Evolutionary conservation across 768 basidiomycete genomes (phyloP), one percentile per base, ranked within the genome.

Genomic region (Kondoa malvinella): DNA sequence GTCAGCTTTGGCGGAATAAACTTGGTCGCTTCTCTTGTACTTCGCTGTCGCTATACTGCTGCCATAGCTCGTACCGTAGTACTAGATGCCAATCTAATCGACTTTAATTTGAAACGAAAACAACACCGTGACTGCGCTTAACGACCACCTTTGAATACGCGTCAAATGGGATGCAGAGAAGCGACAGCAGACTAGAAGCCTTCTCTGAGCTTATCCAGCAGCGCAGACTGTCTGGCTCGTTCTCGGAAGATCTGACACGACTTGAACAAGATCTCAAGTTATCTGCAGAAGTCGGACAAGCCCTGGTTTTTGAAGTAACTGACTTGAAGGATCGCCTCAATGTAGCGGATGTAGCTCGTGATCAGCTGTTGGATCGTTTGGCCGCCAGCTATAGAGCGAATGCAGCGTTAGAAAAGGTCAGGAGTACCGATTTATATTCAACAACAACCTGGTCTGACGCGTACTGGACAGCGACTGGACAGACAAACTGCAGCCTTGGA

Each of bases 401-500:
- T 71, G 78, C 80, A 2, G 76, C 80, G 25, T 75, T 87, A 21
- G 83, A 88, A 72, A 86, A 84, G 80, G 85, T 85, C 31, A 67
- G 66, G 8, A 29, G 59, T 15, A 31, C 59, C 17, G 21, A n/a
- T 34, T 60, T 4, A 15, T 1, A n/a, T n/a, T 27, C 29, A 2
- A 31, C 50, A 30, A 40, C 21, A 16, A 4, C 15, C n/a, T 3
- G 34, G 66, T 27, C 31, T 32, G 21, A 34, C 64, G 30, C 67
- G 27, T 21, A 4, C 21, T 16, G 21, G 40, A 25, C 67, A 92
- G 88, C 83, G 86, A 34, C 80, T 91, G 34, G 85, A 85, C 4
- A 87, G 89, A 75, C 86, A 88, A 21, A 78, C 89, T 21, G 80
- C 89, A 57, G 87, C 89, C 75, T 87, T 82, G 65, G 91, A 94